A percentile compares a stretch with the other conserved stretches of the same genome.
Evolutionary conservation across 805 yeast species (phyloP).

Genomic region (Pichia cephalocereana): DNA sequence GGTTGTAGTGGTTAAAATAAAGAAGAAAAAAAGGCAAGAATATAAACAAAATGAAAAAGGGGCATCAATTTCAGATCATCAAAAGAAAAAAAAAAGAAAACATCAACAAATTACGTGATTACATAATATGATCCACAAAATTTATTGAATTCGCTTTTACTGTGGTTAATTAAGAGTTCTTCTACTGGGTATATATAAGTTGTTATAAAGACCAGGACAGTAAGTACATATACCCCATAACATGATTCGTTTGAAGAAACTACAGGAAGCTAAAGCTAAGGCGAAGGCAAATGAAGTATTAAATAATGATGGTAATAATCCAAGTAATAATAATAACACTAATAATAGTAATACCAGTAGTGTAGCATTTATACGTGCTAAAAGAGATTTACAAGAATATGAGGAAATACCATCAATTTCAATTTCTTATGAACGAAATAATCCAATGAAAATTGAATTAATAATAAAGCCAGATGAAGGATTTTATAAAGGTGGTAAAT

Average conservation of each 20-base stretch:
- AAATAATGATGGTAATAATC: neutral
- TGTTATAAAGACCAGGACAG: too few species aligned
- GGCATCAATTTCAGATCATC: neutral
- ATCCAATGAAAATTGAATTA: conserved; percentile 55
- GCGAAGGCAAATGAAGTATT: conserved; percentile 6
- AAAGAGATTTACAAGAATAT: conserved; percentile 66
- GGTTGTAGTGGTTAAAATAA: too few species aligned
- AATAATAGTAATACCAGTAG: conserved; percentile 14
- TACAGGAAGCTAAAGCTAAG: conserved; percentile 22
- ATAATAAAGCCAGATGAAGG: conserved; percentile 63
- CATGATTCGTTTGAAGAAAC: conserved; percentile 22
- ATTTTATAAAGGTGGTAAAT: conserved; percentile 57
- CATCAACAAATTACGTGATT: too few species aligned
- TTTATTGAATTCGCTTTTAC: too few species aligned
- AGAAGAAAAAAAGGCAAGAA: too few species aligned
- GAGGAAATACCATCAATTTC: conserved; percentile 35
- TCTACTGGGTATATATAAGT: too few species aligned
- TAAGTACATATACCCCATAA: too few species aligned
- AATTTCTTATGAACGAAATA: conserved; percentile 35
- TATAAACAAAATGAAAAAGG: neutral
- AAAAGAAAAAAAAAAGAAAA: neutral
- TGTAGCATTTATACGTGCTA: conserved; percentile 70
- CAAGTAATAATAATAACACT: neutral
- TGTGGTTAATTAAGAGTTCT: too few species aligned
- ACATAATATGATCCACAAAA: too few species aligned